Base-by-base conservation (phyloP, 2,329 filamentous ascomycete genomes). In the Aspergillus udagawae region DNA sequence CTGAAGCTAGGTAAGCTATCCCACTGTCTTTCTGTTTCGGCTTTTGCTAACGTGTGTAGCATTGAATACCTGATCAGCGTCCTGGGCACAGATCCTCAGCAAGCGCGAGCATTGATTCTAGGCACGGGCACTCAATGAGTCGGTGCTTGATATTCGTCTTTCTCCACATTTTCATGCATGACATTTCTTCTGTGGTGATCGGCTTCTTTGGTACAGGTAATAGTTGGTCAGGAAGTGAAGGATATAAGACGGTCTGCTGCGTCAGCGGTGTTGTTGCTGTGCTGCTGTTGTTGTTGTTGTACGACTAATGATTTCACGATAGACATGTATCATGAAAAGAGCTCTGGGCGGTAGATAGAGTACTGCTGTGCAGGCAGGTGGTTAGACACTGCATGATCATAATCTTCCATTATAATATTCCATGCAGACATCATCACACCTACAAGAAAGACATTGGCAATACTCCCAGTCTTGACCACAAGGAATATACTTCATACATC, bases 1-100 rank as follows among this genome's bases (percentile, higher is more conserved):
- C 80, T 52, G 86, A 89, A 66, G 89, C 91, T 65, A 93, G 90
- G 92, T 96, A 77, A 83, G 87, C 28, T 21, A 25, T 29, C 83
- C 50, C 28, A 53, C 45, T 38, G 29, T 35, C 29, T 35, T 14
- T 35, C 10, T 35, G 12, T 35, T 14, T 5, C 14, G 29, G 12
- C 4, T 52, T 52, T 55, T 49, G 57, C 55, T 60, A 41, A 62
- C 25, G 25, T 32, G 4, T 52, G 28, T 51, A 88, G 86, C 69
- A 80, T 86, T 65, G 83, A 87, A 63, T 88, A 87, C 70, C 77
- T 88, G 52, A 81, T 83, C 44, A 84, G 83, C 64, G 77, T 86
- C n/a, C 81, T 87, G 51, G 85, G 85, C 14, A 75, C 84, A 14
- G 75, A 78, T 23, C 72, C 75, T 12, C 78, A 82, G 56, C 81